A percentile compares a stretch with the other conserved stretches of the same genome.
Conservation (phyloP, 2,329 filamentous ascomycete species). For the Plenodomus biglobosus region DNA sequence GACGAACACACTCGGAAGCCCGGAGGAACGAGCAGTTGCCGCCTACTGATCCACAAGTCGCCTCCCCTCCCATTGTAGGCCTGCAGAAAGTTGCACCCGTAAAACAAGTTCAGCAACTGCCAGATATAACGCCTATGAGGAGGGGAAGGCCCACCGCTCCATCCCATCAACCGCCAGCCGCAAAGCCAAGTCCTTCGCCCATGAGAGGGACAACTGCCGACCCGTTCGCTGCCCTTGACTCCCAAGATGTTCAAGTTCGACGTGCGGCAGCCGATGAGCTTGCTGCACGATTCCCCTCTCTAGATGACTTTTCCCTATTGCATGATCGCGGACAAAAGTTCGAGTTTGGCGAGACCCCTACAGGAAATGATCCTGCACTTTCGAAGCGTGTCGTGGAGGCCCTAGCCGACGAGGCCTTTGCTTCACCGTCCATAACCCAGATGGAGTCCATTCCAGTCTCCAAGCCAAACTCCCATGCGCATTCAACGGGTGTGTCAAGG, state of each 20-base stretch:
- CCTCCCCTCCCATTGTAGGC: slow-evolving; percentile 67
- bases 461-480: slow-evolving; percentile 33
- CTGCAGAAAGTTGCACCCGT: slow-evolving; percentile 77
- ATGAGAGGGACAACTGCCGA: slow-evolving; percentile 71
- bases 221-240: slow-evolving; percentile 88
- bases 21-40: slow-evolving; percentile 63
- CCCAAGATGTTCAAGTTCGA: slow-evolving; percentile 55
- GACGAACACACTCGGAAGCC: slow-evolving; percentile 64
- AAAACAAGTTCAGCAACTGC: slow-evolving; percentile 71
- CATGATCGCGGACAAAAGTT: slow-evolving; percentile 84
- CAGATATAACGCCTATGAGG: slow-evolving; percentile 92
- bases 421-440: slow-evolving; percentile 45
- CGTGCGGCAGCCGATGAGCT: slow-evolving; percentile 71
- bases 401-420: slow-evolving; percentile 83
- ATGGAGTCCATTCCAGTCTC: slow-evolving; percentile 31
- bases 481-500: slow-evolving; percentile 35
- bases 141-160: slow-evolving; percentile 71
- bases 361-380: slow-evolving; percentile 52
- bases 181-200: slow-evolving; percentile 67
- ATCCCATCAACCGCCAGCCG: slow-evolving; percentile 45
- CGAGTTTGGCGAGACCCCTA: slow-evolving; percentile 62
- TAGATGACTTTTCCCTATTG: slow-evolving; percentile 89
- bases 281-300: slow-evolving; percentile 79
- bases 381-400: slow-evolving; percentile 71
- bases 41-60: slow-evolving; percentile 54